Evolutionary conservation across 257 asterid genomes (phyloP).

Genomic region (Petunia axillaris): DNA sequence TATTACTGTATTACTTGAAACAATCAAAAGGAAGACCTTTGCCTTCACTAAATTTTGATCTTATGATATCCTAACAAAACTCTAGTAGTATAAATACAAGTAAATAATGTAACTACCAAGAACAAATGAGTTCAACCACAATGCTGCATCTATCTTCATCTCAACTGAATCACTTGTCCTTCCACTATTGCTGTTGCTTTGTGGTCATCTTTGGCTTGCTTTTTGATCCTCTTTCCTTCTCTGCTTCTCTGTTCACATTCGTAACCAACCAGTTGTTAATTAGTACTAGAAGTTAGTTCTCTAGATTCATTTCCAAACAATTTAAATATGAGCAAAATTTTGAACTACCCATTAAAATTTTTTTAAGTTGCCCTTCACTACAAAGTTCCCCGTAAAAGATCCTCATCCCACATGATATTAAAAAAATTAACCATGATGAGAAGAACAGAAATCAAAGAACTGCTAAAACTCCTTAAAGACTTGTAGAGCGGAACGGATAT

Average conservation of each 20-base stretch:
- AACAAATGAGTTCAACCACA: constrained; percentile 10
- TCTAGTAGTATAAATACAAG: constrained; percentile 18
- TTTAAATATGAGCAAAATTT: no score
- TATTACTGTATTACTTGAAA: neutral
- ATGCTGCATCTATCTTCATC: neutral
- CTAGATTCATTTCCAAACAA: neutral
- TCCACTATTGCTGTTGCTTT: neutral
- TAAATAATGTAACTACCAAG: constrained; percentile 2
- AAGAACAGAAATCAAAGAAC: neutral
- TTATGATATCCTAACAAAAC: neutral
- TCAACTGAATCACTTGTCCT: neutral
- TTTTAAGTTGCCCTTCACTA: neutral
- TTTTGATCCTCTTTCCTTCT: neutral
- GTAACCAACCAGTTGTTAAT: neutral
- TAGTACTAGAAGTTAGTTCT: no score
- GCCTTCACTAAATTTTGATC: constrained; percentile 25
- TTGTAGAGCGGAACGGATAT: neutral
- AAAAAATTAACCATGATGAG: neutral
- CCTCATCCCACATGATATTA: neutral
- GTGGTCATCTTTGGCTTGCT: neutral
- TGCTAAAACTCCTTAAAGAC: neutral
- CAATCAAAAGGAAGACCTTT: constrained; percentile 26
- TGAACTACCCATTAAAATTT: neutral
- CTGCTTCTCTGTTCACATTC: neutral
- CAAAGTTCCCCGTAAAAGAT: neutral